These are phyloP conservation scores for Colletotrichum zoysiae DNA, from an alignment of 2,329 filamentous ascomycete species.

Conservation along the genomic window DNA sequence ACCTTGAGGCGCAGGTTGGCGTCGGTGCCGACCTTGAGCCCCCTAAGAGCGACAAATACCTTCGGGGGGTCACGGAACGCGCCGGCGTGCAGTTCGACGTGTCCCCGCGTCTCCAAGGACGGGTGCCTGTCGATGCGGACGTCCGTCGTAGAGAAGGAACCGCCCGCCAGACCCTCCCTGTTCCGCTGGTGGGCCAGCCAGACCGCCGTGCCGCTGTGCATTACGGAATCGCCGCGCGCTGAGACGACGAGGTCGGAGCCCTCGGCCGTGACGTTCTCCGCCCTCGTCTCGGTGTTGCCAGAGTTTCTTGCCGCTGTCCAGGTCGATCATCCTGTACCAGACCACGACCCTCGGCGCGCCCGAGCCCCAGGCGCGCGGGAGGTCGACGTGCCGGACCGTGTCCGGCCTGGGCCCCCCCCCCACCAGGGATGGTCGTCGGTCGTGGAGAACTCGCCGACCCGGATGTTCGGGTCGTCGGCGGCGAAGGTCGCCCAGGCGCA, in stretches of 20 bases:
- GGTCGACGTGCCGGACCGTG: slow-evolving; percentile 37
- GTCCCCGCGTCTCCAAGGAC: background rate
- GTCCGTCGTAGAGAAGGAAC: background rate
- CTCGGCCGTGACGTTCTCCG: background rate
- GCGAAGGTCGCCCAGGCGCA: slow-evolving; percentile 34
- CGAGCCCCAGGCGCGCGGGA: slow-evolving; percentile 10
- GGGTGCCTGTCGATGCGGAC: background rate
- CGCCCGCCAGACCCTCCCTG: background rate
- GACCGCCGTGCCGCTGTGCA: background rate
- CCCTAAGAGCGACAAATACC: slow-evolving; percentile 2
- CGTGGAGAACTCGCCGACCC: slow-evolving; percentile 39
- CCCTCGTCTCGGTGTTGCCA: background rate
- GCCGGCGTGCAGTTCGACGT: background rate
- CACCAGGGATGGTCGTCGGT: slow-evolving; percentile 40
- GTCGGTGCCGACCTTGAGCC: slow-evolving; percentile 1
- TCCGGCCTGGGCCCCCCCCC: slow-evolving; percentile 19
- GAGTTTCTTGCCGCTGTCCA: background rate
- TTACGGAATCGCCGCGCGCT: background rate
- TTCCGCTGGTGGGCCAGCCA: background rate
- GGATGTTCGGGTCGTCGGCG: slow-evolving; percentile 19
- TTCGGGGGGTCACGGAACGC: background rate
- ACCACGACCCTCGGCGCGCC: background rate
- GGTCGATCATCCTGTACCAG: background rate
- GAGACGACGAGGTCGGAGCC: background rate
- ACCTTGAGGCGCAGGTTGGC: slow-evolving; percentile 19